Base-by-base conservation (phyloP, 1,284 basidiomycete genomes). In the Earliella scabrosa region DNA sequence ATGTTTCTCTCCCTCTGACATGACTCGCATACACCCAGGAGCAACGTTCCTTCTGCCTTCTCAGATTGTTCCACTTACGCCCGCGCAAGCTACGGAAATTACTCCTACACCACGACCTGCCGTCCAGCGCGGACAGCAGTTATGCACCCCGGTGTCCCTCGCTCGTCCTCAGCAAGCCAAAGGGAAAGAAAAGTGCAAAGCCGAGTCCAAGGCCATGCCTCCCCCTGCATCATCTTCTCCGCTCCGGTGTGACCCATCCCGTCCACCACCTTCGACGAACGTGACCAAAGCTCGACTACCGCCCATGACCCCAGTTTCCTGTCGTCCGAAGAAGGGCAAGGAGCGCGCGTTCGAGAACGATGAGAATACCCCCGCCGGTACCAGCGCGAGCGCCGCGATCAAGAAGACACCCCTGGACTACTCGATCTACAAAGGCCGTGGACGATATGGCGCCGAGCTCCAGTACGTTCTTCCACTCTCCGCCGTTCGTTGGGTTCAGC, bases 351-450 rank as follows among this genome's bases (percentile, higher is more conserved):
- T 29, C 8, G 60, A 61, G 52, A 59, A 60, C 20, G 52, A 50
- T 31, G 60, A 64, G 54, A 56, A 60, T 29, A 45, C 40, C 1
- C 32, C 39, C 2, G 36, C 47, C 3, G 51, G 38, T 41, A 27
- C 56, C 0, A 50, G 40, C 43, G 10, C 50, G 11, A n/a, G 26
- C 26, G 14, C 39, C 4, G 23, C n/a, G 7, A 29, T 27, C 11
- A 60, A 54, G 54, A 45, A 45, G 35, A n/a, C 35, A 9, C 57
- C 54, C 0, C 29, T 29, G 10, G 63, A 65, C 38, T 68, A 68
- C 50, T 58, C 64, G 1, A 52, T 43, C 26, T 68, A 61, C 57
- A 68, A 68, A 48, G 66, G 66, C 4, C 56, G 64, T 8, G 66
- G 66, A 8, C 50, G 66, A 24, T 68, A 68, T 31, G 61, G 59